Evolutionary conservation across 2,329 filamentous ascomycete genomes (phyloP).

Genomic region (Trichoderma cornu-damae): DNA sequence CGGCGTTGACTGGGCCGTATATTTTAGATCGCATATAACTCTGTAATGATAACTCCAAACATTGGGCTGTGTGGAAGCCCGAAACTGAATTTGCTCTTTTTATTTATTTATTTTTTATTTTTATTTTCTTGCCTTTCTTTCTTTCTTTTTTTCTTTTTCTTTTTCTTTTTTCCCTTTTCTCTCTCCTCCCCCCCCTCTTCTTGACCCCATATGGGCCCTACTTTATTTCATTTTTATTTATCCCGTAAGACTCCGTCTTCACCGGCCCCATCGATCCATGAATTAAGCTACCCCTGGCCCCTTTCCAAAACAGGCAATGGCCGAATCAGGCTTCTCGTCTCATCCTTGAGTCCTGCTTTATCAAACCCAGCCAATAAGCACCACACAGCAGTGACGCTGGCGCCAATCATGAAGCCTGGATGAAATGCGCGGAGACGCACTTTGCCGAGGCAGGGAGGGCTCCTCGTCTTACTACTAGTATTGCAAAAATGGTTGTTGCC

Average conservation of each 20-base stretch:
- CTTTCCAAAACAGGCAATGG: conserved; percentile 6
- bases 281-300: conserved; percentile 12
- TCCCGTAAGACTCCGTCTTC: too few species aligned
- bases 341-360: background rate
- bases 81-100: background rate
- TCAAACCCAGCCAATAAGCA: background rate
- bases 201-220: too few species aligned
- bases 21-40: conserved; percentile 6
- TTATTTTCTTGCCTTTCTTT: background rate
- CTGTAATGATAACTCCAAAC: background rate
- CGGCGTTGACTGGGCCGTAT: background rate
- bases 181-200: background rate
- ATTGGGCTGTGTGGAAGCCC: background rate
- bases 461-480: background rate
- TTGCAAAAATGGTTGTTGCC: background rate
- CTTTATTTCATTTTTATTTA: too few species aligned
- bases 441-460: background rate
- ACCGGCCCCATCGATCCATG: too few species aligned
- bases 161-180: background rate
- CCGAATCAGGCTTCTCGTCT: background rate
- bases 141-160: background rate
- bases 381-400: background rate
- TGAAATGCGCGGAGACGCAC: too few species aligned
- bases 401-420: background rate
- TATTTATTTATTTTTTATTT: background rate